Percentiles rank a stretch among this genome's conserved stretches.
Conservation (phyloP, 106 monocot species). For the Vanilla planifolia region DNA sequence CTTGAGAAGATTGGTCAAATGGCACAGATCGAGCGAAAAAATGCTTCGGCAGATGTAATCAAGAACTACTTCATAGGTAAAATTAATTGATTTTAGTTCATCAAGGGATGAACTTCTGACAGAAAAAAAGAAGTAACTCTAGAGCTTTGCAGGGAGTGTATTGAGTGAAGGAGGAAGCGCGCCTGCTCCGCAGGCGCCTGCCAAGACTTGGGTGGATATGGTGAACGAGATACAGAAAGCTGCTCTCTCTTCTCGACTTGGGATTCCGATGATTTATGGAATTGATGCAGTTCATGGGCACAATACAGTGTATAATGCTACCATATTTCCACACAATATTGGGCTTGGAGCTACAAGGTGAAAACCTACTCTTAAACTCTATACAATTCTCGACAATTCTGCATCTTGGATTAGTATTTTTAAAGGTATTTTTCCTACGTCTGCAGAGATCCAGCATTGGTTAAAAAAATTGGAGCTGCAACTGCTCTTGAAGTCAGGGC, state of each 20-base stretch:
- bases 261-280: conserved; percentile 20
- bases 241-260: conserved; percentile 15
- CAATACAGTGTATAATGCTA: conserved; percentile 20
- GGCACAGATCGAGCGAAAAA: conserved; percentile 33
- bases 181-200: conserved; percentile 10
- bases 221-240: conserved; percentile 23
- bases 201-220: conserved; percentile 19
- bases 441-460: conserved; percentile 17
- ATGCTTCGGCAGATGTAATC: conserved; percentile 18
- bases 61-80: conserved; percentile 23
- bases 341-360: conserved; percentile 23
- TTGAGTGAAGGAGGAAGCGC: conserved; percentile 22
- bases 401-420: not conserved
- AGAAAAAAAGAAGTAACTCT: not conserved
- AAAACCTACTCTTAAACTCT: no score
- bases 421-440: not conserved
- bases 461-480: conserved; percentile 18
- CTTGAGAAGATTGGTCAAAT: conserved; percentile 44
- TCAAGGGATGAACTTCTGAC: not conserved
- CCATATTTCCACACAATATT: conserved; percentile 21
- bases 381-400: not conserved
- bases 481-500: conserved; percentile 28
- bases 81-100: not conserved
- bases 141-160: conserved; percentile 13
- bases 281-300: conserved; percentile 27